Base-by-base conservation (phyloP, 148 eudicot species). In the Mesembryanthemum crystallinum region DNA sequence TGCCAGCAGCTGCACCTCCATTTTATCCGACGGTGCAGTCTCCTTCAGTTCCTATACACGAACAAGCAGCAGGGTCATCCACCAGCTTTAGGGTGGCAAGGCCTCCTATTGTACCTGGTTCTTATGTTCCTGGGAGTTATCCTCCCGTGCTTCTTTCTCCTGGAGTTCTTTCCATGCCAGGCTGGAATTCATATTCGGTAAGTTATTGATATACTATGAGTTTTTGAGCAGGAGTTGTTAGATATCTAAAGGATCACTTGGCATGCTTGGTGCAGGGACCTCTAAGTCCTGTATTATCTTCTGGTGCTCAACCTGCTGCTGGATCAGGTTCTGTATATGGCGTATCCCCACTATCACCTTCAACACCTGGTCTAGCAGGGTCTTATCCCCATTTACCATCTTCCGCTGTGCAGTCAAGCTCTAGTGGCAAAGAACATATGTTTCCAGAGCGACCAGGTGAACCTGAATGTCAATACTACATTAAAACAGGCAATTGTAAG, bases 21-120 rank as follows among this genome's bases (percentile, higher is more conserved):
- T 90, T 89, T 89, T 90, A 92, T 89, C 90, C 92, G 52, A 87
- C 90, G 60, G 89, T 89, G 96, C 98, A 92, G 89, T 78, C 90
- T 84, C 85, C 90, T 78, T 85, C 93, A 67, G 80, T 88, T 74
- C 91, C 85, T 83, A 69, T 90, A 45, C 85, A 86, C 59, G 90
- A 89, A 62, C 91, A 85, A 65, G 81, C 80, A 70, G 72, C 82
- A 25, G 88, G 84, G 43, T 54, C 88, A 30, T 73, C 90, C 55
- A 64, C 84, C 20, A 81, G 83, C 82, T 87, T 78, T 75, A 84
- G 90, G 78, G 86, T 84, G 72, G 85, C 90, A 47, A 88, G 96
- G 82, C 96, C 98, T 72, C 92, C 92, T 30, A 69, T 89, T 69
- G 55, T 90, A 64, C 91, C 92, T 71, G 89, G 97, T 67, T 92